Conservation (phyloP, 83 land plant species). For the Picea mariana region DNA sequence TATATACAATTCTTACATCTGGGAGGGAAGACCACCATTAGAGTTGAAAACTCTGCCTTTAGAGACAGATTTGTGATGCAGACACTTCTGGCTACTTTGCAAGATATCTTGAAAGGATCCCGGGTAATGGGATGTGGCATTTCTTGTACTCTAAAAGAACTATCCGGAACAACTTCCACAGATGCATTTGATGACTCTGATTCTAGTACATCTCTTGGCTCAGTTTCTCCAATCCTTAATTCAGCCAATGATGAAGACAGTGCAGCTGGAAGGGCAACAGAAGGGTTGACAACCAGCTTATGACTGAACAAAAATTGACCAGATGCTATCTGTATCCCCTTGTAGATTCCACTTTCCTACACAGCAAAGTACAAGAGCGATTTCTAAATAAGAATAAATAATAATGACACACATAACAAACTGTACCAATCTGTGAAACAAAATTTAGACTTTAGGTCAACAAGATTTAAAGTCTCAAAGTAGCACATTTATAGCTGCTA, state of each 20-base stretch:
- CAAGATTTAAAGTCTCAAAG: too few species aligned
- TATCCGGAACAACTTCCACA: constrained; percentile 3
- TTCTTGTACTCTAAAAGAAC: constrained; percentile 3
- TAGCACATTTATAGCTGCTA: too few species aligned
- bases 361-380: background rate
- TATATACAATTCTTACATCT: constrained; percentile 53
- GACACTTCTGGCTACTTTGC: constrained; percentile 68
- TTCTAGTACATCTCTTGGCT: background rate
- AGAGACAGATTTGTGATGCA: constrained; percentile 76
- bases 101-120: background rate
- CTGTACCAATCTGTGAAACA: too few species aligned
- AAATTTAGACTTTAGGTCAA: too few species aligned
- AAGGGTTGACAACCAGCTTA: constrained; percentile 65
- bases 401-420: background rate
- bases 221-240: background rate
- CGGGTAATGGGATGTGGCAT: constrained; percentile 10
- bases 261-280: constrained; percentile 32
- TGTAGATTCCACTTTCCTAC: constrained; percentile 62
- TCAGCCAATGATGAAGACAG: constrained; percentile 4
- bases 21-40: constrained; percentile 80
- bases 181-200: background rate
- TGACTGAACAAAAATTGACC: constrained; percentile 76
- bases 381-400: background rate
- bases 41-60: constrained; percentile 48
- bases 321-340: constrained; percentile 72